phyloP scores from a whole-genome alignment of 345 rosid genomes.

The Gossypium australe region DNA sequence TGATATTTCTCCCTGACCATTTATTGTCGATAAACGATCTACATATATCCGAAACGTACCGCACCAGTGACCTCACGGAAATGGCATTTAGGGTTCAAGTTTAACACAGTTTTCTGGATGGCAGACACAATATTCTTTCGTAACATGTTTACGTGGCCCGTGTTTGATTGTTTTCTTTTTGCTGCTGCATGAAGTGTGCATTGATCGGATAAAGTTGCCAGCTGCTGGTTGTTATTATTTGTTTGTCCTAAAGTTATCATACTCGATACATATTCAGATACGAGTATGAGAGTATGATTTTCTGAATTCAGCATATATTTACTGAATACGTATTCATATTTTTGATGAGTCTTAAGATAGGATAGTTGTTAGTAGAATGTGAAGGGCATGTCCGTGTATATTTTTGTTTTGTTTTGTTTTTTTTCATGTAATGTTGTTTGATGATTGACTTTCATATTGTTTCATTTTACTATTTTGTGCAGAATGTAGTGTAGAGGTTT shows the following conservation, averaged over 20 bases:
- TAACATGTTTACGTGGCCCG: not conserved
- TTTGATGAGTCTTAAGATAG: not conserved
- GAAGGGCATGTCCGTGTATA: conserved; percentile 7
- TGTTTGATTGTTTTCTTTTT: not conserved
- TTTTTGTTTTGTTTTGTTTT: not conserved
- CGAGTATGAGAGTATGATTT: not conserved
- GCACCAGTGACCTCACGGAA: not conserved
- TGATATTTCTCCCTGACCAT: not conserved
- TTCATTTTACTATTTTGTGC: not conserved
- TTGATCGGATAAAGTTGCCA: not conserved
- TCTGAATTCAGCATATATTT: not conserved
- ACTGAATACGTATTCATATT: not conserved
- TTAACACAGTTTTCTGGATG: not conserved
- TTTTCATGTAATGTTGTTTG: conserved; percentile 9
- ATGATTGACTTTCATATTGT: conserved; percentile 1
- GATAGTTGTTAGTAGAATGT: conserved; percentile 4
- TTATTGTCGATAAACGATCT: not conserved
- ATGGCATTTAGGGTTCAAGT: not conserved
- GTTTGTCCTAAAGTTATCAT: not conserved
- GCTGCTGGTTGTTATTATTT: not conserved
- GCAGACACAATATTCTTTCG: not conserved
- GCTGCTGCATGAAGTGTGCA: conserved; percentile 17
- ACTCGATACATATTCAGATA: not conserved
- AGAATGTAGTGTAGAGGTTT: conserved; percentile 12
- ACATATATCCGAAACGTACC: not conserved